Evolutionary conservation across 2,329 filamentous ascomycete genomes (phyloP).

Genomic region (Botrytis fragariae): DNA sequence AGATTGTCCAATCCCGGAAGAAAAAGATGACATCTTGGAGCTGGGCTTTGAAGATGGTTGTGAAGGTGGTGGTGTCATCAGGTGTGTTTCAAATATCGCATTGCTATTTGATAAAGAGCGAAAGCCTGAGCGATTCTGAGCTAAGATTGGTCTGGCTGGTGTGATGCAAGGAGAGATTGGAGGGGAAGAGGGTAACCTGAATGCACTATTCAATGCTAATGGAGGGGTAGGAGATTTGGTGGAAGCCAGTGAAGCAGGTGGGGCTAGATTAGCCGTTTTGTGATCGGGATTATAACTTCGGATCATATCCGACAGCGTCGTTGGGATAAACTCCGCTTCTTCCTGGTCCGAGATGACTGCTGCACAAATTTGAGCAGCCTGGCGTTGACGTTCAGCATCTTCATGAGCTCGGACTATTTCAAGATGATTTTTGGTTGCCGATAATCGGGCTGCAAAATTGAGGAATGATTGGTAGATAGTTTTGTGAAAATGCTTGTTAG

Average conservation of each 20-base stretch:
- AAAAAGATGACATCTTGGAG: not conserved
- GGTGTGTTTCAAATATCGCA: not conserved
- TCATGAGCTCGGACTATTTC: not conserved
- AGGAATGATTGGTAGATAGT: slow-evolving; percentile 19
- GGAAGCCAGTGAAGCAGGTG: not conserved
- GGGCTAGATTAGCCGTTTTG: not conserved
- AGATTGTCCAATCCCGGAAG: slow-evolving; percentile 5
- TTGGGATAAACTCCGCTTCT: not conserved
- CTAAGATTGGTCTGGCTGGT: not conserved
- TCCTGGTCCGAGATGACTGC: not conserved
- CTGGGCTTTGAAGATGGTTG: not conserved
- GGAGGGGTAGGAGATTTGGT: slow-evolving; percentile 3
- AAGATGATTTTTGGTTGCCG: not conserved
- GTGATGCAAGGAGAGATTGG: not conserved
- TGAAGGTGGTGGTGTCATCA: slow-evolving; percentile 7
- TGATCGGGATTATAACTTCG: slow-evolving; percentile 13
- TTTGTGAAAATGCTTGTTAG: slow-evolving; percentile 19
- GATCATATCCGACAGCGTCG: slow-evolving; percentile 10
- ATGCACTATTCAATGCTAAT: not conserved
- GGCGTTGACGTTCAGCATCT: not conserved
- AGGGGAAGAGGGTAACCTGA: slow-evolving; percentile 1
- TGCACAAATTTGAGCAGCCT: not conserved
- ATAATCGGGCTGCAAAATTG: slow-evolving; percentile 11
- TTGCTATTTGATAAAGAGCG: not conserved
- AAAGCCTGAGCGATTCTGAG: not conserved